phyloP scores from a whole-genome alignment of 352 stramenopile genomes.

The Globisporangium emineosum region DNA sequence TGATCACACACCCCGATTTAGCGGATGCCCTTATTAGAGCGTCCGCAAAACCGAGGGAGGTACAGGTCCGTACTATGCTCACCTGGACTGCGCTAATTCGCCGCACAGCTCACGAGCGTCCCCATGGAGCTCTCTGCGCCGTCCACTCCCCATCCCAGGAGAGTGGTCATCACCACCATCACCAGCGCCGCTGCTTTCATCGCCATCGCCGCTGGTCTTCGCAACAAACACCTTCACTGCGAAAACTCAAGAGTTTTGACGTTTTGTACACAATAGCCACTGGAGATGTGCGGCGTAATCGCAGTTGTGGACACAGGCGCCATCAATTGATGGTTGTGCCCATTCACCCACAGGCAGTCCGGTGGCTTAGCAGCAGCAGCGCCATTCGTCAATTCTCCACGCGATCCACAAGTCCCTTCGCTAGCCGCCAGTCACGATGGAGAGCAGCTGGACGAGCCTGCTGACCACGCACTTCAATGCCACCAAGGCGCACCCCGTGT shows the following conservation, averaged over 20 bases:
- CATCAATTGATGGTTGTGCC: background rate
- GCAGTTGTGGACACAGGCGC: background rate
- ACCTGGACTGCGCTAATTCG: no score
- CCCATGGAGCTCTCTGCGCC: conserved; percentile 27
- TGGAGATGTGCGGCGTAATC: background rate
- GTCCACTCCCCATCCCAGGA: conserved; percentile 12
- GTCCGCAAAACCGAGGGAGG: no score
- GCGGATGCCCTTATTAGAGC: no score
- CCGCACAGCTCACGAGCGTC: conserved; percentile 47
- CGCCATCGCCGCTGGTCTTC: background rate
- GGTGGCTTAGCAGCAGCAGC: background rate
- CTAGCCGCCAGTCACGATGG: conserved; percentile 27
- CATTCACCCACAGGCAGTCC: background rate
- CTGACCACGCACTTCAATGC: conserved; percentile 83
- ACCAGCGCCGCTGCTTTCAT: background rate
- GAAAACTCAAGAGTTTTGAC: no score
- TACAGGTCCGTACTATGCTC: no score
- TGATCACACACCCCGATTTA: no score
- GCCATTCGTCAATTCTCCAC: background rate
- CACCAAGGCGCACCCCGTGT: conserved; percentile 78
- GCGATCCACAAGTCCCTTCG: background rate
- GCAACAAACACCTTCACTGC: no score
- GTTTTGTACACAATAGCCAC: background rate
- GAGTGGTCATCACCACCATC: background rate
- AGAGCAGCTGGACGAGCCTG: conserved; percentile 60